A percentile compares a stretch with the other conserved stretches of the same genome.
Conservation (phyloP, 2,329 filamentous ascomycete species). For the Fusarium compactum region DNA sequence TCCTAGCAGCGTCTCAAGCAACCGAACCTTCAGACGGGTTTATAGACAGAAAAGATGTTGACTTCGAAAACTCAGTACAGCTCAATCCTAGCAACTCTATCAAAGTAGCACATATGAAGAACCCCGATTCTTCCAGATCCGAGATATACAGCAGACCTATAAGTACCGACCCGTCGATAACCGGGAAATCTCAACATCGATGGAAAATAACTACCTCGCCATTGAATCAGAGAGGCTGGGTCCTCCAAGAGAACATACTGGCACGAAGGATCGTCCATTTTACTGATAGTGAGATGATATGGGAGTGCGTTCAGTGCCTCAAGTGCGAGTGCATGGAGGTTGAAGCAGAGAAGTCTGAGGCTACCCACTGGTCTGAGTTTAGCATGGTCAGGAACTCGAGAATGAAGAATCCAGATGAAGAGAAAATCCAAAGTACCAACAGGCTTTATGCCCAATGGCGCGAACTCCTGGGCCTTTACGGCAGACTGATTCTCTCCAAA, state of each 20-base stretch:
- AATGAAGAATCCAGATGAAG: accelerated
- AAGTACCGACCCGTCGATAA: not conserved
- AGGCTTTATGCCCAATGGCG: not conserved
- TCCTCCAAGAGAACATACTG: not conserved
- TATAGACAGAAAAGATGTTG: not conserved
- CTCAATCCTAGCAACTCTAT: not conserved
- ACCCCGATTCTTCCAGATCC: not conserved
- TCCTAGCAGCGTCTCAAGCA: not conserved
- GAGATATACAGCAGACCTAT: not conserved
- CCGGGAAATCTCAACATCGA: not conserved
- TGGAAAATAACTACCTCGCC: not conserved
- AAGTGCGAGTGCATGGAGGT: not conserved
- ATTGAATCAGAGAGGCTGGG: not conserved
- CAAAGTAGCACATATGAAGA: not conserved
- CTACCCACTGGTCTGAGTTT: not conserved
- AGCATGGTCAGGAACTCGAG: not conserved
- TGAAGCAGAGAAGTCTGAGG: not conserved
- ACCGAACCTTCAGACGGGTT: accelerated
- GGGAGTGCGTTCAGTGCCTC: not conserved
- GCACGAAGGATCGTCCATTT: not conserved
- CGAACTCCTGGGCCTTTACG: accelerated
- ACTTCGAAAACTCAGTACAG: not conserved
- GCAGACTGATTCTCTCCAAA: not conserved
- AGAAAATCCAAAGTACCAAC: too few relatives aligned
- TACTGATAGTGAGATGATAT: not conserved